Conservation (phyloP, 495 filamentous ascomycete genomes). For the Podospora fimiseda region DNA sequence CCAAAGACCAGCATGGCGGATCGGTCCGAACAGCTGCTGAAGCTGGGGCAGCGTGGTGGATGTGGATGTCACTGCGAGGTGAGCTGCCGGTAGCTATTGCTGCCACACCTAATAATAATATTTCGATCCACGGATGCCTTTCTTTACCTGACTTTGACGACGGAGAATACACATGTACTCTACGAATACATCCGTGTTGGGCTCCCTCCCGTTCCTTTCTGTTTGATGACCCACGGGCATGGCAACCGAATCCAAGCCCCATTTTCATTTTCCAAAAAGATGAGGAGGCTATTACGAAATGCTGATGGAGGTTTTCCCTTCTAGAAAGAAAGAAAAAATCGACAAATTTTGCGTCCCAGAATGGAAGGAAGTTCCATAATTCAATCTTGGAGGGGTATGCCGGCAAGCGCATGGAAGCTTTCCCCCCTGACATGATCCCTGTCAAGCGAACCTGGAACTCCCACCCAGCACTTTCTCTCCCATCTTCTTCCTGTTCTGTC, state of each 20-base stretch:
- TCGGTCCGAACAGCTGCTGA: not conserved
- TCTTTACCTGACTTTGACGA: no score
- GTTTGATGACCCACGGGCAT: no score
- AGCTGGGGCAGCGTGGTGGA: not conserved
- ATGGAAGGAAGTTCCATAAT: conserved; percentile 3
- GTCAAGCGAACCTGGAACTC: not conserved
- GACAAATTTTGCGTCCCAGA: conserved; percentile 1
- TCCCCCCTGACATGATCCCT: conserved; percentile 3
- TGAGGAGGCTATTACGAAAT: no score
- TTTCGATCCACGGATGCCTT: no score
- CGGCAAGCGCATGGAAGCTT: not conserved
- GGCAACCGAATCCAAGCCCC: no score
- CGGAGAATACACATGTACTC: no score
- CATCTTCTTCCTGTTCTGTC: not conserved
- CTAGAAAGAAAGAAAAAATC: no score
- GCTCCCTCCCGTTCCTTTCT: no score
- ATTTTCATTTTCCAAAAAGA: no score
- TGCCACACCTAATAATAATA: no score
- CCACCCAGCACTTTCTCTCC: not conserved
- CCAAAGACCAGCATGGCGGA: not conserved
- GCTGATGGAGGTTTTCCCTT: no score
- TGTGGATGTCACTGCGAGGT: not conserved
- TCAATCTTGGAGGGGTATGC: conserved; percentile 3
- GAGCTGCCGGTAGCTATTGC: not conserved
- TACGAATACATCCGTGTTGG: no score